Base-by-base conservation (phyloP, 345 rosid species). In the Cardamine chenopodiifolia region DNA sequence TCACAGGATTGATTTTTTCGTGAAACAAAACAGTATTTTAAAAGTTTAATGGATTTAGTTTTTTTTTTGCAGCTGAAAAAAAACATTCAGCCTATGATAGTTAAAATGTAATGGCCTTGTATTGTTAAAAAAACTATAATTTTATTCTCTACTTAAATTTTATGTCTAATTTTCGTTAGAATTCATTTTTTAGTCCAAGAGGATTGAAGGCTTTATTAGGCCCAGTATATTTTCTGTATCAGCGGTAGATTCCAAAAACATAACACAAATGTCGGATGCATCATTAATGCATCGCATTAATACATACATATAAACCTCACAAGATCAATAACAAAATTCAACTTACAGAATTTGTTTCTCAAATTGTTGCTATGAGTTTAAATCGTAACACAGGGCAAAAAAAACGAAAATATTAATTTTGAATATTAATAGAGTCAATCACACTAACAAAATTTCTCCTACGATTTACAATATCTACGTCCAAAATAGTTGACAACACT, bases 391-490 rank as follows among this genome's bases (percentile, higher is more conserved):
- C 10, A 13, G 25, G 5, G 18, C 4, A 1, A 15, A 52, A 23
- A 11, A 12, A 20, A 22, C 7, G 7, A 53, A 11, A 13, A 53
- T 25, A 23, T 15, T n/a, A 28, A 42, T 44, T 69, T 11, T 34
- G 32, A 57, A 31, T 48, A 62, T 28, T 61, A 25, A 60, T 52
- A 40, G 65, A 73, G 32, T 5, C 22, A 50, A 67, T 79, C 62
- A 42, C 32, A 79, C 82, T 83, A 79, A 64, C 88, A 86, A 88
- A 88, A 86, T 6, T 73, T 78, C 10, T 72, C 39, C 62, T 81
- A 29, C 53, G 76, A 82, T 85, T 81, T 83, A 87, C 88, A 83
- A 66, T 55, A 56, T 62, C 19, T 18, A 62, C 11, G 29, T 54
- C 14, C 19, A 54, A 54, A 53, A 54, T 54, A 54, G 59, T 54